Conservation (phyloP, 805 yeast genomes). For the Monosporozyma aquatica region DNA sequence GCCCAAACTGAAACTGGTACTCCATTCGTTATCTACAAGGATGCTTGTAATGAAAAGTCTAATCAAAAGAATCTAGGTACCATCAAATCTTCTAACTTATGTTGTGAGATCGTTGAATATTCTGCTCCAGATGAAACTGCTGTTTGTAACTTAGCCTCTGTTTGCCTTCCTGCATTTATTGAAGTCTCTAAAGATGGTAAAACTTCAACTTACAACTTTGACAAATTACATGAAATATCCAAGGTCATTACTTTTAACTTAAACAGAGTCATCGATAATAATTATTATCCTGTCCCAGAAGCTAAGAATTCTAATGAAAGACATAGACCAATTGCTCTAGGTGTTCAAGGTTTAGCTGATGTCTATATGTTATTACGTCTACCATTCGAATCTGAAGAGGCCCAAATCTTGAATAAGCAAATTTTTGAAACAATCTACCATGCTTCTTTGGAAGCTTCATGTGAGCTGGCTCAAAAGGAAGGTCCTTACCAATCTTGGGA, state of each 20-base stretch:
- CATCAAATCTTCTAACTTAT: constrained; percentile 83
- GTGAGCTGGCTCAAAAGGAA: constrained; percentile 58
- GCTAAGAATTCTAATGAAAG: constrained; percentile 65
- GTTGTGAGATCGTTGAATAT: constrained; percentile 88
- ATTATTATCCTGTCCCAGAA: constrained; percentile 70
- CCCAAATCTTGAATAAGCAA: constrained; percentile 64
- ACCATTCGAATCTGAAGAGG: constrained; percentile 84
- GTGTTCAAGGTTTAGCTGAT: constrained; percentile 96
- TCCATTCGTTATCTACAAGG: constrained; percentile 89
- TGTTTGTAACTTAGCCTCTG: constrained; percentile 86
- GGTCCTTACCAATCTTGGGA: constrained; percentile 66
- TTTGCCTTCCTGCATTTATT: constrained; percentile 75
- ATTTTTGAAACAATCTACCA: constrained; percentile 95
- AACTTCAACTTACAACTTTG: constrained; percentile 55
- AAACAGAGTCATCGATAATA: constrained; percentile 73
- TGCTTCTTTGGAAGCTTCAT: constrained; percentile 79
- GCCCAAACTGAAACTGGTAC: constrained; percentile 94
- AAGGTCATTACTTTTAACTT: constrained; percentile 71
- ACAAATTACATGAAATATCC: constrained; percentile 59
- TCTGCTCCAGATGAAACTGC: constrained; percentile 85
- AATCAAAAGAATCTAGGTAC: constrained; percentile 88
- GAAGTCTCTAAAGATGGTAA: constrained; percentile 34
- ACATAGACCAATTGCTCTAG: constrained; percentile 86
- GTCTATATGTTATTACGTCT: constrained; percentile 65
- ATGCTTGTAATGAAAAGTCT: constrained; percentile 74